Evolutionary conservation across 768 basidiomycete genomes (phyloP), one percentile per base, ranked within the genome.

Genomic region (Mycena belliarum): DNA sequence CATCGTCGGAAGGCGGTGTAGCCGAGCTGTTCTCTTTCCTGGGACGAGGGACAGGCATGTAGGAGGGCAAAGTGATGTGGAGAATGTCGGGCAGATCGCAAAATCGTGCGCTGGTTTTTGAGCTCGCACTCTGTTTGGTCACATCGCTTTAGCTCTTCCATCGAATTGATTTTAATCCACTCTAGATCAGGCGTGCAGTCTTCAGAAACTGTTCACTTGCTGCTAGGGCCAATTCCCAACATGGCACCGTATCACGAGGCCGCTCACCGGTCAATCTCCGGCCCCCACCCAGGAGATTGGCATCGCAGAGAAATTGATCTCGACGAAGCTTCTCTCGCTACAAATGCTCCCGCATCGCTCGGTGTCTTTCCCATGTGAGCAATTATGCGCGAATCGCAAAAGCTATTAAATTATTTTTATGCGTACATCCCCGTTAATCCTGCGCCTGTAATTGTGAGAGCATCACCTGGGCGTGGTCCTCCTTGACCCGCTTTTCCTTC

Each of bases 1-100:
- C 74, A 70, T 85, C 86, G 79, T 87, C 86, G 66, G 86, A 86
- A 72, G 84, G 80, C 61, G 83, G 82, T 65, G 84, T 81, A 73
- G 81, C 75, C 65, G 84, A 85, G 71, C 73, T 78, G 53, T 67
- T 84, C 79, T 86, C 86, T 79, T 87, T 86, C 68, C 49, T 57
- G 32, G 82, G 75, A 67, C 86, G 82, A 61, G 82, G 79, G 66
- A 78, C 81, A 72, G 88, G 84, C 88, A 89, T 89, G 66, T 1
- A 23, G 21, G 40, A 62, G 68, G 63, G 68, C 66, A 60, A 66
- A 67, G 67, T 67, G 65, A 67, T 40, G 65, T 65, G 63, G 62
- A 68, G 69, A 67, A 60, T 63, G 24, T 55, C 65, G 66, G 5
- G 21, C 8, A 48, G 54, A 52, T 44, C 53, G 35, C 44, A 5